phyloP scores from a whole-genome alignment of 148 eudicot genomes.

The Silene latifolia region DNA sequence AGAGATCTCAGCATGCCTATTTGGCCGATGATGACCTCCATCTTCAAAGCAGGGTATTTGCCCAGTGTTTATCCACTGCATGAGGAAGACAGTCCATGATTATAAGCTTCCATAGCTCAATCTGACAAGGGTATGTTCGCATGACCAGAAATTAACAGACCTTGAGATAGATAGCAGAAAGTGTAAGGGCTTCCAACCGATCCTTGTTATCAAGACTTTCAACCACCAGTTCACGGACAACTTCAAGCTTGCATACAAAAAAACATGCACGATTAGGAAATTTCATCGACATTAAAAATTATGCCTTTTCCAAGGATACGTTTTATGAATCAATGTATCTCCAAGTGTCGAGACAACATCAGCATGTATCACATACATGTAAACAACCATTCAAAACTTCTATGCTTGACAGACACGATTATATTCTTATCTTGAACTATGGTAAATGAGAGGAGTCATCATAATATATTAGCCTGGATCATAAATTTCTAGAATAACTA shows the following conservation, averaged over 20 bases:
- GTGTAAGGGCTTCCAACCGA: conserved; percentile 77
- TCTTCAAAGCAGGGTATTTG: conserved; percentile 94
- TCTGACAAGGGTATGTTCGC: not conserved
- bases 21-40: conserved; percentile 96
- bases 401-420: not conserved
- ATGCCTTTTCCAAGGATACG: not conserved
- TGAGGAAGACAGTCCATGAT: conserved; percentile 1
- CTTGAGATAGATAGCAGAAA: conserved; percentile 90
- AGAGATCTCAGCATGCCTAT: conserved; percentile 94
- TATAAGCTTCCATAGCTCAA: conserved; percentile 7
- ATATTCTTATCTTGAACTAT: not conserved
- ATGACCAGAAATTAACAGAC: conserved; percentile 32
- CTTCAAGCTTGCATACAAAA: conserved; percentile 72
- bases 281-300: not conserved
- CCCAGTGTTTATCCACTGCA: conserved; percentile 98
- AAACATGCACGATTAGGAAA: conserved; percentile 25
- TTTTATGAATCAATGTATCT: not conserved
- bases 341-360: not conserved
- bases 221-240: conserved; percentile 71
- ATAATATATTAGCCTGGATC: not conserved
- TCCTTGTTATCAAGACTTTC: conserved; percentile 48
- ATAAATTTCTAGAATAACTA: not conserved
- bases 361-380: not conserved
- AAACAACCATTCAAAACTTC: not conserved
- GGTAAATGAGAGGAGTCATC: not conserved